Conservation (phyloP, 345 rosid genomes). For the Ceriops zippeliana region DNA sequence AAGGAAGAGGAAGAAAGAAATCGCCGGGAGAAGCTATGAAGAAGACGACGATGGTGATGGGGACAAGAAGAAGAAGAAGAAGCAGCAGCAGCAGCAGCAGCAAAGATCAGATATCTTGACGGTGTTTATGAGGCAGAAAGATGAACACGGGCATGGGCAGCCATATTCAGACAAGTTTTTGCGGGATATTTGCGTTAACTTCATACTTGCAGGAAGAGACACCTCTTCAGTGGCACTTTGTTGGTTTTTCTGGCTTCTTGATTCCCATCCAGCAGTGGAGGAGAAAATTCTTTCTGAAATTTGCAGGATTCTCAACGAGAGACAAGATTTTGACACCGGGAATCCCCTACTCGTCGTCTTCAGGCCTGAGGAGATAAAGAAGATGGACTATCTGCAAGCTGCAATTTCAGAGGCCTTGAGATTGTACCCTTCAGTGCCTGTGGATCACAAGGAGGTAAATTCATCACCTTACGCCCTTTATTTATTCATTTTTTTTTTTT, state of each 20-base stretch:
- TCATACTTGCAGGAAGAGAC: conserved; percentile 95
- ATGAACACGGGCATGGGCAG: conserved; percentile 51
- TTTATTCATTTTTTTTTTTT: neutral
- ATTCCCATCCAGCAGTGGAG: conserved; percentile 58
- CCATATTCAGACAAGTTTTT: conserved; percentile 74
- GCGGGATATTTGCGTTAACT: conserved; percentile 86
- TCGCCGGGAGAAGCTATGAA: conserved; percentile 21
- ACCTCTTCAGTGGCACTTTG: conserved; percentile 92
- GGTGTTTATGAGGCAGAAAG: conserved; percentile 54
- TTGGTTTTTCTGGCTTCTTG: conserved; percentile 92
- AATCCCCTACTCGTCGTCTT: conserved; percentile 31
- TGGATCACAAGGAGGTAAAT: conserved; percentile 84
- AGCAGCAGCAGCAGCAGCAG: conserved; percentile 24
- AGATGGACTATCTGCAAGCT: conserved; percentile 95
- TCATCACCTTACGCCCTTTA: neutral
- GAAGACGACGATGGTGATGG: neutral
- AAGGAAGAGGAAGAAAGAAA: conserved; percentile 67
- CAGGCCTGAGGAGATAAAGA: conserved; percentile 79
- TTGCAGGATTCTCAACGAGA: conserved; percentile 45
- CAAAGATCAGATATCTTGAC: conserved; percentile 68
- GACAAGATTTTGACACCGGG: conserved; percentile 27
- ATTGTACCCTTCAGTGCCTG: conserved; percentile 91
- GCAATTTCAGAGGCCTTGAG: conserved; percentile 89
- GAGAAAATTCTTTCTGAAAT: conserved; percentile 59
- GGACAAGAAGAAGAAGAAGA: neutral